Conservation (phyloP, 2,329 filamentous ascomycete species). For the Coniochaeta ligniaria region DNA sequence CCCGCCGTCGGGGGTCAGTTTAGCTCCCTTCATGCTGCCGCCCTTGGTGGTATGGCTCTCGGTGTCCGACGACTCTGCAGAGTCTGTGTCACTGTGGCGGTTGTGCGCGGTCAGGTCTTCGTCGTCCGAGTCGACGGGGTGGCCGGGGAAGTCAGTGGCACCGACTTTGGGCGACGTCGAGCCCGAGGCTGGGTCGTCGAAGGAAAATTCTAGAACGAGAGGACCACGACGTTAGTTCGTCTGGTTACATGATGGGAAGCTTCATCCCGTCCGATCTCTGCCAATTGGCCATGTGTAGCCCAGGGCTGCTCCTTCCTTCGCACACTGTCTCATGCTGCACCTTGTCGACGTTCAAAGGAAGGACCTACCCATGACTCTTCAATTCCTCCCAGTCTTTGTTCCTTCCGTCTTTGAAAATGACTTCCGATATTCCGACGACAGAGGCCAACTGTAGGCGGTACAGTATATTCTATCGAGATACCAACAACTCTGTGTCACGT, state of each 20-base stretch:
- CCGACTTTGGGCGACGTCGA: constrained; percentile 26
- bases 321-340: too few species aligned
- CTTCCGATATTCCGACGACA: too few species aligned
- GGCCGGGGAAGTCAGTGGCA: constrained; percentile 21
- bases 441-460: too few species aligned
- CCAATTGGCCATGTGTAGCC: not conserved
- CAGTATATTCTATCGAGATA: not conserved
- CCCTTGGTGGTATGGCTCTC: constrained; percentile 3
- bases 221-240: not conserved
- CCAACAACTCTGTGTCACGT: not conserved
- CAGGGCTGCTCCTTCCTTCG: not conserved
- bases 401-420: not conserved
- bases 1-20: not conserved
- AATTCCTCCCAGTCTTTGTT: too few species aligned
- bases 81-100: constrained; percentile 22
- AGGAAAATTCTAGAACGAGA: not conserved
- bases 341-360: not conserved
- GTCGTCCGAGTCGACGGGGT: constrained; percentile 27
- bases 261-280: not conserved
- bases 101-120: constrained; percentile 22
- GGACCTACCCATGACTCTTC: not conserved
- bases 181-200: constrained; percentile 20
- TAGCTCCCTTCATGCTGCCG: not conserved
- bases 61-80: constrained; percentile 15
- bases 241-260: constrained; percentile 4